phyloP scores from a whole-genome alignment of 805 yeast species.

The Candida namnaoensis region DNA sequence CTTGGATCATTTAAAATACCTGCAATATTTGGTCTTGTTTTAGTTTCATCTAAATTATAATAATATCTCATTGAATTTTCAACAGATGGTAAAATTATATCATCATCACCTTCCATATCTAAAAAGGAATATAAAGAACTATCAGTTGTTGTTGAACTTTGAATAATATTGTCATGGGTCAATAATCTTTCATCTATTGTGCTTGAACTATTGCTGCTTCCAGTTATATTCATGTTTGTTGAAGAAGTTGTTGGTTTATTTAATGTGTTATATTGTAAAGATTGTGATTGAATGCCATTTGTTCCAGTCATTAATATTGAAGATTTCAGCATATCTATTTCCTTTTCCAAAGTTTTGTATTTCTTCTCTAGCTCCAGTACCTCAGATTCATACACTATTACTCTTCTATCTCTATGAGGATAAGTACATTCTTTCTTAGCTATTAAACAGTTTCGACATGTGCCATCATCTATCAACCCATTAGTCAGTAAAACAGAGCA shows the following conservation, averaged over 20 bases:
- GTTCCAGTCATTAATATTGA: too few relatives aligned
- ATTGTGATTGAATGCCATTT: too few relatives aligned
- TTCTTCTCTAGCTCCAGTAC: constrained; percentile 6
- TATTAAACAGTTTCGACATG: constrained; percentile 12
- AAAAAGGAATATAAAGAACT: constrained; percentile 15
- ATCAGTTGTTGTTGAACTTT: constrained; percentile 13
- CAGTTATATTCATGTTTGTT: too few relatives aligned
- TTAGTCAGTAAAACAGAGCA: not conserved
- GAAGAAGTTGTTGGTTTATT: too few relatives aligned
- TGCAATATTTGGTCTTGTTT: not conserved
- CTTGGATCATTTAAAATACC: constrained; percentile 2
- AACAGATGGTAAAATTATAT: constrained; percentile 2
- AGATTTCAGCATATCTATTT: not conserved
- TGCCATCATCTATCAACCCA: constrained; percentile 5
- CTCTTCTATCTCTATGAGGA: constrained; percentile 13
- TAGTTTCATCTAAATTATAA: constrained; percentile 6
- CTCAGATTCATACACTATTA: constrained; percentile 15
- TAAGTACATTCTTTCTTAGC: constrained; percentile 8
- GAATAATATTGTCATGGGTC: constrained; percentile 12
- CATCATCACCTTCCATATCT: constrained; percentile 13
- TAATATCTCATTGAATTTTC: constrained; percentile 8
- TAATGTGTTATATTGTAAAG: too few relatives aligned
- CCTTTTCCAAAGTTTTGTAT: not conserved
- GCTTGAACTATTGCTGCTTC: not conserved
- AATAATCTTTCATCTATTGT: constrained; percentile 4